phyloP scores from a whole-genome alignment of 306 rosid species.

The Notholithocarpus densiflorus region DNA sequence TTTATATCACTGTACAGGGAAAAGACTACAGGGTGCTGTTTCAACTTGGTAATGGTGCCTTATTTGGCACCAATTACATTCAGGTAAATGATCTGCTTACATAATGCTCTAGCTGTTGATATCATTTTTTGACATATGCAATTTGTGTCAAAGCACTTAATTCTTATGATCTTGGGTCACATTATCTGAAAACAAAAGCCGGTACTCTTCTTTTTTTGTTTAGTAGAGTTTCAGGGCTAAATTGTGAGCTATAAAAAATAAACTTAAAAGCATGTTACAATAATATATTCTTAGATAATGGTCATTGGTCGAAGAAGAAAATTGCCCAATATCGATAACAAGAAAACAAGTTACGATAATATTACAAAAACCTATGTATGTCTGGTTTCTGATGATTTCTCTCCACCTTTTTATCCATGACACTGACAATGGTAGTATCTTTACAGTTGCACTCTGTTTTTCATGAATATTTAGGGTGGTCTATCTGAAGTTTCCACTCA shows the following conservation, averaged over 20 bases:
- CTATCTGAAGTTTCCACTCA: too few species aligned
- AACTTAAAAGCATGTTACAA: too few species aligned
- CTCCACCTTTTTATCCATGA: not conserved
- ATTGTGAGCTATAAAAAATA: not conserved
- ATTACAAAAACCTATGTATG: not conserved
- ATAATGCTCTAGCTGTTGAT: not conserved
- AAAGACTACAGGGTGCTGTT: constrained; percentile 88
- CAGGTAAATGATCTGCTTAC: constrained; percentile 50
- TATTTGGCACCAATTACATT: constrained; percentile 91
- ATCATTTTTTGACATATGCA: not conserved
- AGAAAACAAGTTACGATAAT: not conserved
- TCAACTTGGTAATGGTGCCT: constrained; percentile 91
- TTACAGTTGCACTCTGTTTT: too few species aligned
- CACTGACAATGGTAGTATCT: not conserved
- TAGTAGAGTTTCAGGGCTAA: not conserved
- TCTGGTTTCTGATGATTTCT: not conserved
- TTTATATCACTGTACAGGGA: constrained; percentile 46
- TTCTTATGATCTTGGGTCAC: not conserved
- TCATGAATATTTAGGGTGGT: too few species aligned
- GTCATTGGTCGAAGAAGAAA: not conserved
- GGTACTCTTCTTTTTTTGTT: not conserved
- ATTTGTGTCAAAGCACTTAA: not conserved
- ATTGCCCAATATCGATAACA: not conserved
- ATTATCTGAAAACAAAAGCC: not conserved
- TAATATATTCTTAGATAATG: not conserved